Percentiles rank a stretch among this genome's conserved stretches.
Evolutionary conservation across 1,139 yeast genomes (phyloP).

Genomic region (Debaryomyces udenii): DNA sequence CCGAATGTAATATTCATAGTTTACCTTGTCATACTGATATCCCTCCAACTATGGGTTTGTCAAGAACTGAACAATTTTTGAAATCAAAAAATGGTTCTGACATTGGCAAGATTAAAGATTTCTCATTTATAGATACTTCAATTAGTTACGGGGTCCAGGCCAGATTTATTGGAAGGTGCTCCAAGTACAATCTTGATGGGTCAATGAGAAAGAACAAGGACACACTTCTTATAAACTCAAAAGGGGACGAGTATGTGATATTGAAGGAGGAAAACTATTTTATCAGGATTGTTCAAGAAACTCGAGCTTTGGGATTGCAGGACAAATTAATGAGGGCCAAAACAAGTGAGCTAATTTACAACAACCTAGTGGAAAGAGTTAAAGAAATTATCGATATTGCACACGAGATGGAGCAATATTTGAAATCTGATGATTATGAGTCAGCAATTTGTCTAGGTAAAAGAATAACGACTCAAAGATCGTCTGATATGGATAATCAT

Average conservation of each 20-base stretch:
- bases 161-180: conserved; percentile 45
- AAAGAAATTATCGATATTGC: conserved; percentile 33
- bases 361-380: conserved; percentile 30
- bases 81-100: conserved; percentile 6
- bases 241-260: conserved; percentile 48
- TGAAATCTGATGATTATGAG: conserved; percentile 19
- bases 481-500: conserved; percentile 1
- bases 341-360: conserved; percentile 26
- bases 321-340: conserved; percentile 21
- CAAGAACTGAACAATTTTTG: conserved; percentile 20
- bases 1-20: conserved; percentile 39
- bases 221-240: conserved; percentile 36
- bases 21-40: conserved; percentile 38
- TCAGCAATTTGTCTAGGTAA: conserved; percentile 19
- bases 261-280: conserved; percentile 34
- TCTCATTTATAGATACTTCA: conserved; percentile 31
- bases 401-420: conserved; percentile 21
- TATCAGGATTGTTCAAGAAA: conserved; percentile 33
- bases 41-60: conserved; percentile 43
- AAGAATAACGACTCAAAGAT: conserved; percentile 15
- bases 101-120: conserved; percentile 24
- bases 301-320: conserved; percentile 11
- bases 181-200: conserved; percentile 26
- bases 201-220: conserved; percentile 19
- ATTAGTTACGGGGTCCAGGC: conserved; percentile 42